Conservation (phyloP, 768 basidiomycete species). For the Russula emetica region DNA sequence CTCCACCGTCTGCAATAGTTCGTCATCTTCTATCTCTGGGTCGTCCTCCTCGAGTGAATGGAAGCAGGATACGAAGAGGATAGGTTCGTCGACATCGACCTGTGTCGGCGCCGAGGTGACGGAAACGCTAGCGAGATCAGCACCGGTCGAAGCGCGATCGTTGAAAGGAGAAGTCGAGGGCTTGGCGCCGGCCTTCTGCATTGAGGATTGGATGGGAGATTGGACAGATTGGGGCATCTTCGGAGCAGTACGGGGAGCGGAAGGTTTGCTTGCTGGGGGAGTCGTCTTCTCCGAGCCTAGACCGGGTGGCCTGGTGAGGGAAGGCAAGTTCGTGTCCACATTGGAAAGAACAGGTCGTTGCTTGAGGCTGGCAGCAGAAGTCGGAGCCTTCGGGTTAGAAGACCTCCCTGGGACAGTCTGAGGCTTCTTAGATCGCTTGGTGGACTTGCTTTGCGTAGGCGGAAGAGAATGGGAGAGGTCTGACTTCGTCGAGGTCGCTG, state of each 20-base stretch:
- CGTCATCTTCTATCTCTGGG: neutral
- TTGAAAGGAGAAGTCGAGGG: neutral
- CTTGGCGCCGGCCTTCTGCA: neutral
- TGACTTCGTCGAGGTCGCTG: neutral
- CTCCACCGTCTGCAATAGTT: neutral
- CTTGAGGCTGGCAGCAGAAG: neutral
- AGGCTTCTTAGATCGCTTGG: neutral
- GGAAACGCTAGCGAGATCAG: neutral
- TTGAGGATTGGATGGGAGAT: neutral
- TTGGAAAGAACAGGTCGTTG: neutral
- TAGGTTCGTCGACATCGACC: neutral
- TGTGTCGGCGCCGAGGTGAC: neutral
- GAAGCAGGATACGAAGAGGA: conserved; percentile 14
- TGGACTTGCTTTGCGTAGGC: conserved; percentile 2
- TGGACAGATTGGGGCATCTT: neutral
- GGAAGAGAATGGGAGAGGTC: neutral
- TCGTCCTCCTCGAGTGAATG: conserved; percentile 12
- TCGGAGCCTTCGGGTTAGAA: neutral
- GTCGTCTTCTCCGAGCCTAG: neutral
- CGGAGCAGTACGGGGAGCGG: neutral
- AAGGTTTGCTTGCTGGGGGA: neutral
- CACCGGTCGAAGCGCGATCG: neutral
- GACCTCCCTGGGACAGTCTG: neutral
- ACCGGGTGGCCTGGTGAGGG: conserved; percentile 7
- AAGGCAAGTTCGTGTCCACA: neutral